These are phyloP conservation scores for Pulveroboletus sp. DNA, from an alignment of 768 basidiomycete genomes.

Conservation along the genomic window DNA sequence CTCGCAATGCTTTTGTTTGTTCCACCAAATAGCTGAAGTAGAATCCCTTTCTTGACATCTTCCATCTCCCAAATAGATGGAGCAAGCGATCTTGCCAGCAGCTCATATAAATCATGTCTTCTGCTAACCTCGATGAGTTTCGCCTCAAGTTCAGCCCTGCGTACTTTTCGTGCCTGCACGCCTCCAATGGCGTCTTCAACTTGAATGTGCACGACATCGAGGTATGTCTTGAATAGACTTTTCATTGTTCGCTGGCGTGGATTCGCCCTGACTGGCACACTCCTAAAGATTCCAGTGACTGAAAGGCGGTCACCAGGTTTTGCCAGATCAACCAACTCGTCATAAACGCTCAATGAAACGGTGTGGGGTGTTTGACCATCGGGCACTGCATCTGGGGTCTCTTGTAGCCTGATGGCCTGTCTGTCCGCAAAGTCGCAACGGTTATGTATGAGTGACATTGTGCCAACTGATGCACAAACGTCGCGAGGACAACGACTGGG, in stretches of 20 bases:
- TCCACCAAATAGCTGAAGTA: constrained; percentile 94
- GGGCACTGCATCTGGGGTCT: constrained; percentile 96
- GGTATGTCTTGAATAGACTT: constrained; percentile 94
- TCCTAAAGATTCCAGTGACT: constrained; percentile 92
- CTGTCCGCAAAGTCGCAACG: constrained; percentile 95
- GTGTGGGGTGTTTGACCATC: constrained; percentile 99
- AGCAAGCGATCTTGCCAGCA: constrained; percentile 79
- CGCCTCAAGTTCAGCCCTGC: constrained; percentile 70
- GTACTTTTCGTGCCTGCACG: constrained; percentile 32
- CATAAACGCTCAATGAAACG: constrained; percentile 94
- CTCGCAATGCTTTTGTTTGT: constrained; percentile 97
- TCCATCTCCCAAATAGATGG: constrained; percentile 98
- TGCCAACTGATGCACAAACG: constrained; percentile 80
- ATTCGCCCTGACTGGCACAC: constrained; percentile 92
- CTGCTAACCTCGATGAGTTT: constrained; percentile 69
- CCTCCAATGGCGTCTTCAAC: constrained; percentile 45
- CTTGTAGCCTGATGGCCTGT: constrained; percentile 92
- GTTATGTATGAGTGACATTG: constrained; percentile 95
- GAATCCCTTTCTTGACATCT: constrained; percentile 97
- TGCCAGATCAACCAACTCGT: constrained; percentile 93
- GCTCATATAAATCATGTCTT: constrained; percentile 79
- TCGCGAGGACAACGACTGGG: constrained; percentile 90
- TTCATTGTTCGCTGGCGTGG: constrained; percentile 88
- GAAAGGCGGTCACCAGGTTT: constrained; percentile 93
- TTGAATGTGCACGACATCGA: constrained; percentile 91